Evolutionary conservation across 352 stramenopile species (phyloP), one percentile per base, ranked within the genome.

Genomic region (Pythium dissimile): DNA sequence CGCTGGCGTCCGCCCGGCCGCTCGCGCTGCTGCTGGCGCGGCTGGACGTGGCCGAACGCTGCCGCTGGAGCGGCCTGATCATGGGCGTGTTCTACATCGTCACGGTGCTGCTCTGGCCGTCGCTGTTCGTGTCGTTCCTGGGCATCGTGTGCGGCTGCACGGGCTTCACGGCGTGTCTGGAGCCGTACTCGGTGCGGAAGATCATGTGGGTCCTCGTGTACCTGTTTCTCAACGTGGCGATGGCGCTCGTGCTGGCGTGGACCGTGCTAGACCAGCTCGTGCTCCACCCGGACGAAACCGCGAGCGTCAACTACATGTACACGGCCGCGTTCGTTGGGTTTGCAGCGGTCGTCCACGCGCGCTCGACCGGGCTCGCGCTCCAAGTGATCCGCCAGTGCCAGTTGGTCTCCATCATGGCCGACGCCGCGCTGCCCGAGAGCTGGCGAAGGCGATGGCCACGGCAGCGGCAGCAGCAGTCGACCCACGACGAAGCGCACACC

Each of bases 91-190:
- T 53, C 31, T 64, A 64, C 32, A 15, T 56, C 15, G 30, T 64
- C 34, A 64, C 56, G 15, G 37, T 54, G 23, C 41, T 64, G 37
- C 35, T 46, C 20, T 64, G 56, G 56, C 56, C 56, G 28, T 64
- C 56, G 15, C 11, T 58, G 21, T 53, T 41, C 24, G 48, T 64
- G 18, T 47, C 56, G 39, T 7, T 32, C 1, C 16, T 64, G n/a
- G 56, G 56, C n/a, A 28, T 47, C 10, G 4, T 37, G 13, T 57
- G 35, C 5, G 56, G 47, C 20, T 26, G 13, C 18, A 41, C 43
- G 3, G 56, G 56, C 7, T 32, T 44, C 7, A 6, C 43, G 13
- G 43, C 47, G 28, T 64, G 56, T 42, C 32, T 32, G 7, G 23
- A 41, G 38, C 56, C 56, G 47, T 58, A 58, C 56, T 58, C 38